These are phyloP conservation scores for Trametopsis cervina DNA, from an alignment of 768 basidiomycete species.

Conservation along the genomic window DNA sequence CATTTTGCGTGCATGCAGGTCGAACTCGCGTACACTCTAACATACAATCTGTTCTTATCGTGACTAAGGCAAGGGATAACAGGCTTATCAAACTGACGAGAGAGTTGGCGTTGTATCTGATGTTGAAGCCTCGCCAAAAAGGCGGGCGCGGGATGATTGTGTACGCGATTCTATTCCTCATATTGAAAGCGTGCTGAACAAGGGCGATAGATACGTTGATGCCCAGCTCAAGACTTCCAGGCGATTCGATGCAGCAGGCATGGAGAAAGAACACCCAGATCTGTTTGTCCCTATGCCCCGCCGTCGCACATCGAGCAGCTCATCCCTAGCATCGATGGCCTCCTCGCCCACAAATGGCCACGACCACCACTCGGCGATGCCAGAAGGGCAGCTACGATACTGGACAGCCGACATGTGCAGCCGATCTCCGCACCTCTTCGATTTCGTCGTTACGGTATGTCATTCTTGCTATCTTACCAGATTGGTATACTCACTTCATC, in stretches of 20 bases:
- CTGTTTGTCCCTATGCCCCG: slow-evolving; percentile 76
- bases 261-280: slow-evolving; percentile 80
- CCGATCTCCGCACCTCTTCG: slow-evolving; percentile 84
- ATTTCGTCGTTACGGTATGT: slow-evolving; percentile 94
- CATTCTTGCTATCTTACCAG: background rate
- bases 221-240: slow-evolving; percentile 81
- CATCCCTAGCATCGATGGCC: slow-evolving; percentile 49
- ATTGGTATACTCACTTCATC: background rate
- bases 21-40: slow-evolving; percentile 87
- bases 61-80: slow-evolving; percentile 98
- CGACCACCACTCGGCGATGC: slow-evolving; percentile 20
- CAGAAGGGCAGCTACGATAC: slow-evolving; percentile 91
- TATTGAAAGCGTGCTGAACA: background rate
- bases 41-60: slow-evolving; percentile 89
- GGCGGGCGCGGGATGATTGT: slow-evolving; percentile 80
- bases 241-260: slow-evolving; percentile 90
- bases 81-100: slow-evolving; percentile 91
- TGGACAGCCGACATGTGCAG: slow-evolving; percentile 98
- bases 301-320: slow-evolving; percentile 67
- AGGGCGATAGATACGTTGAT: slow-evolving; percentile 79
- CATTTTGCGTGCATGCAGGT: slow-evolving; percentile 39
- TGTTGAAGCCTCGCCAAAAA: slow-evolving; percentile 66
- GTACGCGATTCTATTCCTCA: slow-evolving; percentile 37
- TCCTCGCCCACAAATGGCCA: slow-evolving; percentile 18
- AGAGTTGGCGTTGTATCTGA: slow-evolving; percentile 90